Evolutionary conservation across 2,329 filamentous ascomycete species (phyloP).

Genomic region (Clarireedia monteithiana): DNA sequence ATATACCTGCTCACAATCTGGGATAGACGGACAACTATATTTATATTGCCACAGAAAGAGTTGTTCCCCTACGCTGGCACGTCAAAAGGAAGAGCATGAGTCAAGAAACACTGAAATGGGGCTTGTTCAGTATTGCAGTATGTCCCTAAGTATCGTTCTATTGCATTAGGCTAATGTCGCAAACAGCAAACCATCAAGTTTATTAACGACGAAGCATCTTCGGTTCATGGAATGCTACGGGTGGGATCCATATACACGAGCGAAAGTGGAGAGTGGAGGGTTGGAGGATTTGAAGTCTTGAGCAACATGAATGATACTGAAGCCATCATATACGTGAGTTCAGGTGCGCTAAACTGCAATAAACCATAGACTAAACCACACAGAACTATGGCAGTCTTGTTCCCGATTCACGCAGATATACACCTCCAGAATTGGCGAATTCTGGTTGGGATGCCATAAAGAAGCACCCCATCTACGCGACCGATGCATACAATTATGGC

Average conservation of each 20-base stretch:
- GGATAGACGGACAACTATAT: slow-evolving; percentile 82
- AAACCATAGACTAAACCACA: slow-evolving; percentile 3
- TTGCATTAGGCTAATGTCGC: not conserved
- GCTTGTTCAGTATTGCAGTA: slow-evolving; percentile 77
- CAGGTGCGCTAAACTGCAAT: too few species aligned
- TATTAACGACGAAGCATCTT: slow-evolving; percentile 87
- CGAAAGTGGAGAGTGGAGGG: slow-evolving; percentile 96
- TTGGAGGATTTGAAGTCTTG: slow-evolving; percentile 86
- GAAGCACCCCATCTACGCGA: slow-evolving; percentile 67
- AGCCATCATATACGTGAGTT: slow-evolving; percentile 70
- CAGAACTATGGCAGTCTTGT: slow-evolving; percentile 81
- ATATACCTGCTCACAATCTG: slow-evolving; percentile 17
- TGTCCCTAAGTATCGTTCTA: slow-evolving; percentile 13
- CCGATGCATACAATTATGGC: slow-evolving; percentile 84
- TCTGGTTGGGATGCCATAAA: slow-evolving; percentile 91
- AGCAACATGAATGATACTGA: slow-evolving; percentile 96
- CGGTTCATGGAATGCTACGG: slow-evolving; percentile 81
- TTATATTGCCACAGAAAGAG: slow-evolving; percentile 89
- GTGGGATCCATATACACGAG: slow-evolving; percentile 86
- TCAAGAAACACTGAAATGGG: slow-evolving; percentile 95
- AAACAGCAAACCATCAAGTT: slow-evolving; percentile 81
- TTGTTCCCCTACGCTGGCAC: slow-evolving; percentile 83
- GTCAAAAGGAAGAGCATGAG: slow-evolving; percentile 80
- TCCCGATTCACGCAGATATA: slow-evolving; percentile 77
- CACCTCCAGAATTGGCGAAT: slow-evolving; percentile 77